phyloP scores from a whole-genome alignment of 1,139 yeast genomes.

The Kodamaea sp. region DNA sequence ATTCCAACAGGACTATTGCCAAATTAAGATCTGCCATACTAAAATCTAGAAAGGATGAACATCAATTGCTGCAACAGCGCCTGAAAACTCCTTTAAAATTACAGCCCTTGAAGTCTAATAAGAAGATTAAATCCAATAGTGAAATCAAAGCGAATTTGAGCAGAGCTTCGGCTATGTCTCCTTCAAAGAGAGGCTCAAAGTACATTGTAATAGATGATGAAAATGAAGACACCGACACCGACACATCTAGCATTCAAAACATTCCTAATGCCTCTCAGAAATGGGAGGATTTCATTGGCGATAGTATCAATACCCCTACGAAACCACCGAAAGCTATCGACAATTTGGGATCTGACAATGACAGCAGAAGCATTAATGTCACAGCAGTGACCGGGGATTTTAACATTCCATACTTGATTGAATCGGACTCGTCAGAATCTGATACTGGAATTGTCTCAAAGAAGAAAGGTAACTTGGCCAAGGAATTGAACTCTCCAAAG shows the following conservation, averaged over 20 bases:
- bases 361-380: conserved; percentile 15
- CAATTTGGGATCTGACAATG: conserved; percentile 16
- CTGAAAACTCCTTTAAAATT: conserved; percentile 15
- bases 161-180: conserved; percentile 24
- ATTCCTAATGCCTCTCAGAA: conserved; percentile 28
- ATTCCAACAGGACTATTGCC: conserved; percentile 62
- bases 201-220: conserved; percentile 30
- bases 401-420: conserved; percentile 29
- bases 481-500: conserved; percentile 25
- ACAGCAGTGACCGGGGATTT: conserved; percentile 17
- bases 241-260: too few relatives aligned
- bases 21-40: conserved; percentile 53
- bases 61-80: conserved; percentile 9
- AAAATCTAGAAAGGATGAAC: conserved; percentile 38
- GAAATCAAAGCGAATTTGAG: conserved; percentile 18
- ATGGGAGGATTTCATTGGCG: conserved; percentile 47
- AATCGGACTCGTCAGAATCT: conserved; percentile 37
- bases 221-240: not conserved
- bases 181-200: conserved; percentile 39
- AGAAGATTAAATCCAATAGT: conserved; percentile 23
- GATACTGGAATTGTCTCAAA: not conserved
- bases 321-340: conserved; percentile 19
- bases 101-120: conserved; percentile 17
- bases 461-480: conserved; percentile 18
- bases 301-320: conserved; percentile 27